These are phyloP conservation scores for Sporopachydermia cereana DNA, from an alignment of 1,139 yeast genomes.

Conservation along the genomic window DNA sequence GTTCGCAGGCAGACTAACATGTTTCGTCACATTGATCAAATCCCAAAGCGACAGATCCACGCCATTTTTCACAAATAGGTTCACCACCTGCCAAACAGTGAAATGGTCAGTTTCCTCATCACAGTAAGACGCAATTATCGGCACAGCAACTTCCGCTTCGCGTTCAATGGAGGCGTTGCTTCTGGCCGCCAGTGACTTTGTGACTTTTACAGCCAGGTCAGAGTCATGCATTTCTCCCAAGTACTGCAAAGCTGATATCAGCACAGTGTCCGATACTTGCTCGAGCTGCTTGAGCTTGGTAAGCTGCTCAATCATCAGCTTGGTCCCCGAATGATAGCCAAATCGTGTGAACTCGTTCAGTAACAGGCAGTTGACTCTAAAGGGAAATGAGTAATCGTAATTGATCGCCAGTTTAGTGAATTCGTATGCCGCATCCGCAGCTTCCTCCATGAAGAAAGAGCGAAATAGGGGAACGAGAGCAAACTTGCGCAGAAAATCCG, in stretches of 20 bases:
- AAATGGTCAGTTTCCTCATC: not conserved
- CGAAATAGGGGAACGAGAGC: not conserved
- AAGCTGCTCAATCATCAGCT: not conserved
- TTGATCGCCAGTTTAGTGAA: not conserved
- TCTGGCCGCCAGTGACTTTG: not conserved
- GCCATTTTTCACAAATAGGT: not conserved
- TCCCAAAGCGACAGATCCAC: not conserved
- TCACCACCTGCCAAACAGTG: slow-evolving; percentile 2
- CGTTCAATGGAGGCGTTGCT: not conserved
- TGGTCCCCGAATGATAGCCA: not conserved
- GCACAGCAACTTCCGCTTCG: not conserved
- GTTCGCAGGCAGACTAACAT: not conserved
- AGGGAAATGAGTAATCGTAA: not conserved
- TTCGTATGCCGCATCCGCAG: not conserved
- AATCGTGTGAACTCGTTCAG: not conserved
- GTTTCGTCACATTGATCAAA: not conserved
- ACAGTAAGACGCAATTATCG: not conserved
- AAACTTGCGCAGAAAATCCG: not conserved
- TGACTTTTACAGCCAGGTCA: not conserved
- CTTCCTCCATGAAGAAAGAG: not conserved
- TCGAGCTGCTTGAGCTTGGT: not conserved
- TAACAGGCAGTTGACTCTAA: no score
- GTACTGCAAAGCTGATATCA: not conserved
- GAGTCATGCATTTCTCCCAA: not conserved
- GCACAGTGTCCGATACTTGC: not conserved